These are phyloP conservation scores for Colletotrichum lini DNA, from an alignment of 2,329 filamentous ascomycete species.

Conservation along the genomic window DNA sequence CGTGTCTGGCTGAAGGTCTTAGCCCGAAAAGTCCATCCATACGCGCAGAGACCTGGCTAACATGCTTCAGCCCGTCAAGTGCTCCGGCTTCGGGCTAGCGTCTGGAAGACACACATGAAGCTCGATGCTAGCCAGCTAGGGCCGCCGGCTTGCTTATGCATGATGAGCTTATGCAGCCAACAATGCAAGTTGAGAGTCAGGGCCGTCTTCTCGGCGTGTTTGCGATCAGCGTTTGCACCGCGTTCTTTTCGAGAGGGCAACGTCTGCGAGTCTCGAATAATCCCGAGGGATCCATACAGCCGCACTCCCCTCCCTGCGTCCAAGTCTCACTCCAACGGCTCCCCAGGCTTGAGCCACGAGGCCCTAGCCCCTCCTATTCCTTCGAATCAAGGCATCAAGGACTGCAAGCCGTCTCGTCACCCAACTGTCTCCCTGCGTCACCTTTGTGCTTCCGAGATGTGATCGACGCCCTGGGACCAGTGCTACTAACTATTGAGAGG, in stretches of 20 bases:
- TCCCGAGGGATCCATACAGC: background rate
- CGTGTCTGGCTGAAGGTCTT: conserved; percentile 17
- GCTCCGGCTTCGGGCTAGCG: conserved; percentile 20
- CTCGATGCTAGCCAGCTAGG: conserved; percentile 24
- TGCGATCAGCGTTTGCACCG: conserved; percentile 1
- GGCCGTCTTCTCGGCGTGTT: background rate
- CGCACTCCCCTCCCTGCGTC: background rate
- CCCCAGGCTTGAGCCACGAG: background rate
- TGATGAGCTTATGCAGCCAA: conserved; percentile 9
- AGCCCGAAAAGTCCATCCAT: background rate
- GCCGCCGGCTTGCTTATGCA: background rate
- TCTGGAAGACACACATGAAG: conserved; percentile 1
- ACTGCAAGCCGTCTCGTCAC: background rate
- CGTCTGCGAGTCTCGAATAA: background rate
- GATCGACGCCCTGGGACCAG: conserved; percentile 23
- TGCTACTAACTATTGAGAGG: conserved; percentile 21
- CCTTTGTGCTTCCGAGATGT: conserved; percentile 14
- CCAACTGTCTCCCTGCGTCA: background rate
- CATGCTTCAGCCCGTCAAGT: conserved; percentile 1
- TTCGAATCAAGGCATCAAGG: background rate
- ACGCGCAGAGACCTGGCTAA: background rate
- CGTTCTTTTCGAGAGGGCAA: background rate
- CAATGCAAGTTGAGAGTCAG: background rate
- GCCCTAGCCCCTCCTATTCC: background rate
- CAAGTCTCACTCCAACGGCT: conserved; percentile 14